Evolutionary conservation across 2,329 filamentous ascomycete genomes (phyloP).

Genomic region (Volutella citrinella): DNA sequence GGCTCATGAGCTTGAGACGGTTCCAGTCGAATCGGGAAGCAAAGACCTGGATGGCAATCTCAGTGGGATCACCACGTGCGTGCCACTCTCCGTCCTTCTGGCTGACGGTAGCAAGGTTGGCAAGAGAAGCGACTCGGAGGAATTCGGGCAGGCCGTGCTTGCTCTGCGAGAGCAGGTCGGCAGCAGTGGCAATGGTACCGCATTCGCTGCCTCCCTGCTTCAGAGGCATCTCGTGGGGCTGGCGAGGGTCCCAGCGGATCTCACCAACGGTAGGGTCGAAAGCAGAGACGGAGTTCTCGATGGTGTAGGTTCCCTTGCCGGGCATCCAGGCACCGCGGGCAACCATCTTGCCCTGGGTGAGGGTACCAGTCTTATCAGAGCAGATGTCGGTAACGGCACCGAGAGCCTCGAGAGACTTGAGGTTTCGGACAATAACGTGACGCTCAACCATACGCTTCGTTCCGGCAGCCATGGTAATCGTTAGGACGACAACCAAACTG

Average conservation of each 20-base stretch:
- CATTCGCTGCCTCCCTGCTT: constrained; percentile 26
- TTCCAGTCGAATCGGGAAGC: constrained; percentile 64
- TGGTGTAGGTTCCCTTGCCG: constrained; percentile 52
- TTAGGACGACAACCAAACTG: constrained; percentile 50
- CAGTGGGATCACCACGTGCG: constrained; percentile 63
- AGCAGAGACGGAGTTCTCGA: constrained; percentile 53
- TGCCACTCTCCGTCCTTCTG: constrained; percentile 49
- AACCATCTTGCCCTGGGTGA: constrained; percentile 64
- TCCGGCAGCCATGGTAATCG: constrained; percentile 57
- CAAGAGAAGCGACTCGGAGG: constrained; percentile 57
- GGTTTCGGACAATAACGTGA: constrained; percentile 51
- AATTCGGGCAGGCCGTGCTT: constrained; percentile 45
- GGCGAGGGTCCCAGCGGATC: constrained; percentile 36
- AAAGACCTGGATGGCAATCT: constrained; percentile 72
- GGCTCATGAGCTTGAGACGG: constrained; percentile 47
- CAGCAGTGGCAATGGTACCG: constrained; percentile 22
- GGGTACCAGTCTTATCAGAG: constrained; percentile 57
- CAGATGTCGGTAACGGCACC: constrained; percentile 59
- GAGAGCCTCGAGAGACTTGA: constrained; percentile 54
- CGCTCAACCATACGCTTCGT: constrained; percentile 51
- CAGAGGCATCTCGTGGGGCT: constrained; percentile 39
- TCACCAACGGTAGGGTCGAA: constrained; percentile 55
- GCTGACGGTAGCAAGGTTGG: constrained; percentile 50
- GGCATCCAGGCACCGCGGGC: constrained; percentile 59
- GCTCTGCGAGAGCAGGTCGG: constrained; percentile 40